Percentiles rank a stretch among this genome's conserved stretches.
phyloP scores from a whole-genome alignment of 768 basidiomycete species.

The Leccinum barrowsii region DNA sequence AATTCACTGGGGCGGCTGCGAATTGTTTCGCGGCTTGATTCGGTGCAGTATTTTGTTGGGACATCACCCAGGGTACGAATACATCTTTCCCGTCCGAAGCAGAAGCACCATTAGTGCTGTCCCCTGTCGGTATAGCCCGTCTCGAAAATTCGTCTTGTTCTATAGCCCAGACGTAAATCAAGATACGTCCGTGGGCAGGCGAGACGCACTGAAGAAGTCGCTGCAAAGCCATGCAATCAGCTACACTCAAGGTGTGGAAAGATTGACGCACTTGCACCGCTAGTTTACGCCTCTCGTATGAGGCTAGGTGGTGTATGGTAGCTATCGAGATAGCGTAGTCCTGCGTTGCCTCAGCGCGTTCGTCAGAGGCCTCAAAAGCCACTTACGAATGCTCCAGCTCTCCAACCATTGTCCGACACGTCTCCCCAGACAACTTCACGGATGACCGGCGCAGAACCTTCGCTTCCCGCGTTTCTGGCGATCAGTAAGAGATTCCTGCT shows the following conservation, averaged over 20 bases:
- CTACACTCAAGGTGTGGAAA: not conserved
- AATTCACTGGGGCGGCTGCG: not conserved
- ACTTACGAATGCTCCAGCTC: constrained; percentile 77
- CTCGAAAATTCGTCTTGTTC: constrained; percentile 89
- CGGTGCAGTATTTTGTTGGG: constrained; percentile 31
- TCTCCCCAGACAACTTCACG: constrained; percentile 83
- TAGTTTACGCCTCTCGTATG: constrained; percentile 61
- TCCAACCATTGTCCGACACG: constrained; percentile 70
- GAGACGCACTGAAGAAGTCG: constrained; percentile 64
- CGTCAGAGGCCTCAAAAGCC: not conserved
- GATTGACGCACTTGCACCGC: constrained; percentile 63
- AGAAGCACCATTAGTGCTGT: not conserved
- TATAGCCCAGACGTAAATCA: constrained; percentile 97
- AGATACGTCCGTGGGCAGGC: constrained; percentile 64
- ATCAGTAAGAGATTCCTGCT: constrained; percentile 76
- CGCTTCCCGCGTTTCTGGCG: constrained; percentile 60
- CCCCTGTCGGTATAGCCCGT: constrained; percentile 49
- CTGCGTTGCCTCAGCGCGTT: constrained; percentile 38
- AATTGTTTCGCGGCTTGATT: constrained; percentile 12
- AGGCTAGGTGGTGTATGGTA: constrained; percentile 94
- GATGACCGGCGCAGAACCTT: constrained; percentile 16
- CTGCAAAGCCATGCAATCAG: constrained; percentile 32
- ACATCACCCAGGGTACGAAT: constrained; percentile 84
- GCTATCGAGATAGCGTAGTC: constrained; percentile 97
- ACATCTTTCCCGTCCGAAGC: constrained; percentile 65